These are phyloP conservation scores for Cenchrus purpureus DNA, from an alignment of 176 grass and related monocot species.

Conservation along the genomic window DNA sequence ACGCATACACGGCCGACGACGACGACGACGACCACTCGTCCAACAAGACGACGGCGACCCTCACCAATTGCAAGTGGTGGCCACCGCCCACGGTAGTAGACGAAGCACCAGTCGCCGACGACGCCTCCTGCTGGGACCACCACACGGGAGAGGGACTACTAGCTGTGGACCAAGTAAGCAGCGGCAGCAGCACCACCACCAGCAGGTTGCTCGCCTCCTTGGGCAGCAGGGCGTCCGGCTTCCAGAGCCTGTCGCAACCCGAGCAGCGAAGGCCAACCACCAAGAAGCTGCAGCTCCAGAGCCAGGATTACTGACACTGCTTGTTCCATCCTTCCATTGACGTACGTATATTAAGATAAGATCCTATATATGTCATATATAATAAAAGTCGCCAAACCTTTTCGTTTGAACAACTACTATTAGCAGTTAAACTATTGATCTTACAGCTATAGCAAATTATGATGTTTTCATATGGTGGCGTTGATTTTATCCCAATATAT, in stretches of 20 bases:
- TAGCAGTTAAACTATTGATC: too few relatives aligned
- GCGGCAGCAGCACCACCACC: too few relatives aligned
- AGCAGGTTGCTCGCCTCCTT: background rate
- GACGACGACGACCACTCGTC: background rate
- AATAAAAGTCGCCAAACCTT: too few relatives aligned
- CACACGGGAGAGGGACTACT: too few relatives aligned
- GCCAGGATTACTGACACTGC: background rate
- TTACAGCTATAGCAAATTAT: too few relatives aligned
- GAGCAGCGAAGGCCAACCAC: conserved; percentile 39
- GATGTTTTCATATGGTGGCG: too few relatives aligned
- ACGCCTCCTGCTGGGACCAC: background rate
- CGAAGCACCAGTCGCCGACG: background rate
- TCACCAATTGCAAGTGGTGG: background rate
- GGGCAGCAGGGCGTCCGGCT: conserved; percentile 36
- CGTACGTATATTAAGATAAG: too few relatives aligned
- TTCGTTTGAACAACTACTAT: too few relatives aligned
- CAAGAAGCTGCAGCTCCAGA: conserved; percentile 53
- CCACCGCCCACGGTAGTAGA: background rate
- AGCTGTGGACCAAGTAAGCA: too few relatives aligned
- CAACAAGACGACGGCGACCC: background rate
- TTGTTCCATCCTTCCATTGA: too few relatives aligned
- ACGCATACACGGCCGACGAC: conserved; percentile 58
- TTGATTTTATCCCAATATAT: too few relatives aligned
- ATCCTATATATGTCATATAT: too few relatives aligned
- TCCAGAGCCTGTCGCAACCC: conserved; percentile 52